phyloP scores from a whole-genome alignment of 2,329 filamentous ascomycete genomes.

The Aureobasidium sp. region DNA sequence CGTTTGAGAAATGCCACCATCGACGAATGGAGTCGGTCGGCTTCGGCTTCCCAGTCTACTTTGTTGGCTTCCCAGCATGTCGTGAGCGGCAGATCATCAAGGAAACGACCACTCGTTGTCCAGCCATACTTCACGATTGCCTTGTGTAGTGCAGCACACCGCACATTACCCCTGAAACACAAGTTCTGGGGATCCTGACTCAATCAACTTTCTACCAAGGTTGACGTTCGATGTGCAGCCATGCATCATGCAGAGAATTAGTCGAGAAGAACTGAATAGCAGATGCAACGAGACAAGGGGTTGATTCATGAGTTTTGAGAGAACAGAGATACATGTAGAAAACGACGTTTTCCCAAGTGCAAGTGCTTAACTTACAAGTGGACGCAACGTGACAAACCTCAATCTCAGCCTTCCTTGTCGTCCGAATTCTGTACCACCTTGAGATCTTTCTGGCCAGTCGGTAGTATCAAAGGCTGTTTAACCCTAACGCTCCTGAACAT shows the following conservation, averaged over 20 bases:
- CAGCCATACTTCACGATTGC: not conserved
- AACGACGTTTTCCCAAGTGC: no score
- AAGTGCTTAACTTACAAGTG: no score
- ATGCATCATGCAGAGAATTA: not conserved
- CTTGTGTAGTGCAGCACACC: not conserved
- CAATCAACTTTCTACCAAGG: no score
- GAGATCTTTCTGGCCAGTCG: not conserved
- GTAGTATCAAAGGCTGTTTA: not conserved
- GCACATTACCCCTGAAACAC: not conserved
- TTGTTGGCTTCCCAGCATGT: not conserved
- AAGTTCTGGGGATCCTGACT: no score
- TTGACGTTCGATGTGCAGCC: not conserved
- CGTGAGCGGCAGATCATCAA: not conserved
- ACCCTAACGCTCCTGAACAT: not conserved
- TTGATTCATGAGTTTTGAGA: no score
- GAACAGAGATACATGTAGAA: no score
- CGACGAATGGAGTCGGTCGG: not conserved
- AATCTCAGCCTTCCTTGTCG: not conserved
- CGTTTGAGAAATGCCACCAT: not conserved
- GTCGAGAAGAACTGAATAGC: no score
- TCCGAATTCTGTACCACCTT: not conserved
- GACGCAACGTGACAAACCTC: no score
- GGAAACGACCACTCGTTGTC: not conserved
- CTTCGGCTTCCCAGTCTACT: not conserved
- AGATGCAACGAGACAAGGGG: no score